These are phyloP conservation scores for Citrus inodora DNA, from an alignment of 345 rosid species.

Conservation along the genomic window DNA sequence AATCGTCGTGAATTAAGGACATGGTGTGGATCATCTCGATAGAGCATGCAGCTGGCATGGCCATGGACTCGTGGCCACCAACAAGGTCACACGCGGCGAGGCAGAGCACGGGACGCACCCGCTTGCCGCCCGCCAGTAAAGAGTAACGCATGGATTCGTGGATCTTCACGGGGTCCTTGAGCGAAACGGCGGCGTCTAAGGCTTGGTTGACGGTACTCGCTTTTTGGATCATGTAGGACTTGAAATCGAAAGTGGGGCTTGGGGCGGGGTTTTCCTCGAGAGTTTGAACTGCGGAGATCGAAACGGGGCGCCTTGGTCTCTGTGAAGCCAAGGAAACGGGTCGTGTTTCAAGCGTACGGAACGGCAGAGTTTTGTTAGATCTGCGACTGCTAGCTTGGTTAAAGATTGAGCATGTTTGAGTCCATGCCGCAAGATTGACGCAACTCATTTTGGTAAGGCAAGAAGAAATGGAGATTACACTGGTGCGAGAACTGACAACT, in stretches of 20 bases:
- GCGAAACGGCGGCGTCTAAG: conserved; percentile 54
- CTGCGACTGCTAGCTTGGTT: conserved; percentile 25
- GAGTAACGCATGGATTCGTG: conserved; percentile 96
- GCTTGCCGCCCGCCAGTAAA: conserved; percentile 82
- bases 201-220: conserved; percentile 66
- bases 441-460: conserved; percentile 37
- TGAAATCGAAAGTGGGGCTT: conserved; percentile 64
- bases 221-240: conserved; percentile 61
- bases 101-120: conserved; percentile 80
- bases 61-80: conserved; percentile 57
- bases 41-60: conserved; percentile 90
- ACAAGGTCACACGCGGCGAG: conserved; percentile 88
- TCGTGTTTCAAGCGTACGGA: conserved; percentile 1
- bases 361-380: conserved; percentile 22
- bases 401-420: conserved; percentile 25
- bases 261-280: conserved; percentile 24
- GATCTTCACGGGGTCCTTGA: conserved; percentile 69
- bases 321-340: conserved; percentile 1
- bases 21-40: conserved; percentile 94
- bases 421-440: conserved; percentile 44
- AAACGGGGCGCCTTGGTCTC: conserved; percentile 21
- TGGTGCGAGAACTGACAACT: not conserved
- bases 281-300: conserved; percentile 43
- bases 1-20: conserved; percentile 92
- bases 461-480: not conserved